A percentile compares a stretch with the other conserved stretches of the same genome.
Conservation (phyloP, 495 filamentous ascomycete species). For the Aspergillus taichungensis region DNA sequence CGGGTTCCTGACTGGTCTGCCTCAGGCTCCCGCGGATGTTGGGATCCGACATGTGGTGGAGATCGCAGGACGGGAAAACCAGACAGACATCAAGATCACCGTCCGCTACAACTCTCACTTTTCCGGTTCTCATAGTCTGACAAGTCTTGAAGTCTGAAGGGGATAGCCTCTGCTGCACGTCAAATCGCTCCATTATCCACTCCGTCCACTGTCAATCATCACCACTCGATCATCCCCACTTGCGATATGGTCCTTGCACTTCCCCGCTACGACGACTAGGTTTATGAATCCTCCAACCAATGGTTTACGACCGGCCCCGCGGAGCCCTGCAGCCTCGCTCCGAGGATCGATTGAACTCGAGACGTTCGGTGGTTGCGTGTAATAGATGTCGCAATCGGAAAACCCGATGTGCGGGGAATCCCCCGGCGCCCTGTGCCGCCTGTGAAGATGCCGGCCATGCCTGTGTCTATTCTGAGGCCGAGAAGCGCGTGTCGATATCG, state of each 20-base stretch:
- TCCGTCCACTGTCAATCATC: not conserved
- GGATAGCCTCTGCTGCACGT: not conserved
- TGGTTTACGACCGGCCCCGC: conserved; percentile 19
- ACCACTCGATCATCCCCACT: not conserved
- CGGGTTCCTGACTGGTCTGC: too few species aligned
- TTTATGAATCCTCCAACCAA: conserved; percentile 1
- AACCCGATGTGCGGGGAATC: conserved; percentile 28
- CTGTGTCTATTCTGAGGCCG: conserved; percentile 31
- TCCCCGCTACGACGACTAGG: not conserved
- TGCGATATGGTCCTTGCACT: conserved; percentile 5
- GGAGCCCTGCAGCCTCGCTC: conserved; percentile 9
- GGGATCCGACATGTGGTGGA: too few species aligned
- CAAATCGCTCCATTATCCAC: not conserved
- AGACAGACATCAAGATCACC: too few species aligned
- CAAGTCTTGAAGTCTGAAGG: too few species aligned
- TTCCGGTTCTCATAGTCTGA: too few species aligned
- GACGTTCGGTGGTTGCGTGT: conserved; percentile 29
- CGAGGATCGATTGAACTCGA: conserved; percentile 12
- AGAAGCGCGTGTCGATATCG: conserved; percentile 28
- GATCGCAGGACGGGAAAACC: too few species aligned
- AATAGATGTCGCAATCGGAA: conserved; percentile 31
- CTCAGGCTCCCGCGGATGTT: too few species aligned
- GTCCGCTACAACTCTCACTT: too few species aligned
- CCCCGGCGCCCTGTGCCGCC: conserved; percentile 25
- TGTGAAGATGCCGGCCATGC: conserved; percentile 23